phyloP scores from a whole-genome alignment of 2,329 filamentous ascomycete genomes.

The Rutstroemia sp. region DNA sequence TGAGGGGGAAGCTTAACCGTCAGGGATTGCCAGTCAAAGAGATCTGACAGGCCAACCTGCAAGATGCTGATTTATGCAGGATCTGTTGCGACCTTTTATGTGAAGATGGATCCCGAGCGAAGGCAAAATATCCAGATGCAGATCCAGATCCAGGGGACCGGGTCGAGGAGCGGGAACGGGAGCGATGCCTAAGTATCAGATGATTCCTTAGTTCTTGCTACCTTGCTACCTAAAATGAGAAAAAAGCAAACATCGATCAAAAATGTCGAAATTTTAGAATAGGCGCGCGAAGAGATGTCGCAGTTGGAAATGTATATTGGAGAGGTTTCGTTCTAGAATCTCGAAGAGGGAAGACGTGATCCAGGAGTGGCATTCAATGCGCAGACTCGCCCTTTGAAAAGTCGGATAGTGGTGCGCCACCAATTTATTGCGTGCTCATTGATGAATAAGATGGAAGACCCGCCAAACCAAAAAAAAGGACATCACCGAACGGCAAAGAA shows the following conservation, averaged over 20 bases:
- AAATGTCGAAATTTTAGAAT: not conserved
- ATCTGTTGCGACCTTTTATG: not conserved
- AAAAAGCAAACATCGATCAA: not conserved
- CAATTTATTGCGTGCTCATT: slow-evolving; percentile 9
- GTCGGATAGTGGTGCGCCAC: slow-evolving; percentile 1
- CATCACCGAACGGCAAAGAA: not conserved
- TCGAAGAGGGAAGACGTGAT: slow-evolving; percentile 6
- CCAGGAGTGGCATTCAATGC: not conserved
- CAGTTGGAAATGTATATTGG: not conserved
- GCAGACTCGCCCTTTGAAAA: not conserved
- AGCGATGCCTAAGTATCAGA: not conserved
- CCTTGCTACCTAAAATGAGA: not conserved
- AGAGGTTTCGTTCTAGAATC: slow-evolving; percentile 1
- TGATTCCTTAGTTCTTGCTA: not conserved
- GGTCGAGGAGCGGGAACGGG: not conserved
- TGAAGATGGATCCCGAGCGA: not conserved
- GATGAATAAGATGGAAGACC: slow-evolving; percentile 8
- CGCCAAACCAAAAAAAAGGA: not conserved
- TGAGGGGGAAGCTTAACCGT: not conserved
- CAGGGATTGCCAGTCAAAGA: not conserved
- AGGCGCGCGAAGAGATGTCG: not conserved
- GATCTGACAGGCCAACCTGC: slow-evolving; percentile 4
- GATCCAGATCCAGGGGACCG: not conserved
- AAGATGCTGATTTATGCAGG: slow-evolving; percentile 6
- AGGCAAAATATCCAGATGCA: too few species aligned